A percentile compares a stretch with the other conserved stretches of the same genome.
phyloP scores from a whole-genome alignment of 1,284 basidiomycete species.

The Anthracocystis panici-leucophaei region DNA sequence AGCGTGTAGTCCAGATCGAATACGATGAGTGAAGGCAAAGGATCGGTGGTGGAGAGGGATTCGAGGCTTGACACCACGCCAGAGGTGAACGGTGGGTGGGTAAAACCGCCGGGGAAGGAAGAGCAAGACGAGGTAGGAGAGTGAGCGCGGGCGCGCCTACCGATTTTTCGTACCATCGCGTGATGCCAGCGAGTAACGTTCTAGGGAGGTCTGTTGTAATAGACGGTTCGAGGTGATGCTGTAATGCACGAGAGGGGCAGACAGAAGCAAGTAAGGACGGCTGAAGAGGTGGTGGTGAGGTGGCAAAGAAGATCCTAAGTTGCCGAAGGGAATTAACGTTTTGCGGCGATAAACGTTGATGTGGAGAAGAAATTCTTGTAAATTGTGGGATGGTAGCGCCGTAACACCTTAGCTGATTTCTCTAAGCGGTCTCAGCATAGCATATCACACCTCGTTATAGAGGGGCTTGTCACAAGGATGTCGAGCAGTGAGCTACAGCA shows the following conservation, averaged over 20 bases:
- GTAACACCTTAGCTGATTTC: no score
- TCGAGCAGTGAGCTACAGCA: not conserved
- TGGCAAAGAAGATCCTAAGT: no score
- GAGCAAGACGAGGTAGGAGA: slow-evolving; percentile 2
- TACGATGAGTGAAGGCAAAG: slow-evolving; percentile 57
- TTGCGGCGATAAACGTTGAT: not conserved
- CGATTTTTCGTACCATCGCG: slow-evolving; percentile 28
- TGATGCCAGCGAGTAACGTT: not conserved
- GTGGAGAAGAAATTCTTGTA: not conserved
- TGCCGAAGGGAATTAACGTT: not conserved
- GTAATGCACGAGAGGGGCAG: no score
- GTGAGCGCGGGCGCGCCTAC: slow-evolving; percentile 17
- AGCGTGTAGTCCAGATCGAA: slow-evolving; percentile 68
- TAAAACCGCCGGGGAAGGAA: slow-evolving; percentile 1
- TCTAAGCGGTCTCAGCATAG: no score
- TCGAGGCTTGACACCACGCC: slow-evolving; percentile 21
- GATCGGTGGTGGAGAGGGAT: slow-evolving; percentile 11
- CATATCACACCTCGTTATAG: no score
- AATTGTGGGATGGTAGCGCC: no score
- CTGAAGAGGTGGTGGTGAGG: not conserved
- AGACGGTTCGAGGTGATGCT: no score
- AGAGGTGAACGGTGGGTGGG: not conserved
- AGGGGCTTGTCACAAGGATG: no score
- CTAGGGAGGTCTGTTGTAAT: no score
- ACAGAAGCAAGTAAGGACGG: not conserved